A percentile compares a stretch with the other conserved stretches of the same genome.
Conservation (phyloP, 345 rosid genomes). For the Leavenworthia alabamica region DNA sequence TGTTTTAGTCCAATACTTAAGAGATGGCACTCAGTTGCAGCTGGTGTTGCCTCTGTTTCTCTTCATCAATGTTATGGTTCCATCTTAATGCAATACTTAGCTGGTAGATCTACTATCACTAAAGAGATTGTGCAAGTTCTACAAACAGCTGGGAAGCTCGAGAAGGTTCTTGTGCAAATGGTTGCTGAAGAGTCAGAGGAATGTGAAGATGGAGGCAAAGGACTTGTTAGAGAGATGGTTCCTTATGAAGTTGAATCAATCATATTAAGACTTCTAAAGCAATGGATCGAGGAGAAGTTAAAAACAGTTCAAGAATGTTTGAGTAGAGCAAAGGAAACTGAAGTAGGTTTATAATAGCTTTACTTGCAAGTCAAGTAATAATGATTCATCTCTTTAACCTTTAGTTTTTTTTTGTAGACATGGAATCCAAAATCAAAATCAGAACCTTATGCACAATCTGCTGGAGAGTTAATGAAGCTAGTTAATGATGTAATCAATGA, state of each 20-base stretch:
- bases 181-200: slow-evolving; percentile 79
- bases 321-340: slow-evolving; percentile 64
- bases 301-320: slow-evolving; percentile 41
- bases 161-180: slow-evolving; percentile 76
- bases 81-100: slow-evolving; percentile 62
- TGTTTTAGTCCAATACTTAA: slow-evolving; percentile 68
- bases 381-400: background rate
- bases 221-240: slow-evolving; percentile 67
- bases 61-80: slow-evolving; percentile 71
- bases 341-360: slow-evolving; percentile 38
- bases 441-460: slow-evolving; percentile 79
- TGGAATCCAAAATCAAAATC: slow-evolving; percentile 95
- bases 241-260: slow-evolving; percentile 81
- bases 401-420: slow-evolving; percentile 39
- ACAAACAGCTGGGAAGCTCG: slow-evolving; percentile 74
- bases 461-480: slow-evolving; percentile 56
- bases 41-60: slow-evolving; percentile 60
- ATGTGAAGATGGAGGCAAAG: slow-evolving; percentile 80
- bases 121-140: slow-evolving; percentile 56
- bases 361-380: background rate
- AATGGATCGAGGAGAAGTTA: slow-evolving; percentile 64
- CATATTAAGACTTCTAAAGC: slow-evolving; percentile 42
- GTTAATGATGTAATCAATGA: slow-evolving; percentile 60
- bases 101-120: slow-evolving; percentile 38
- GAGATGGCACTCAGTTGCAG: slow-evolving; percentile 62